Evolutionary conservation across 2,329 filamentous ascomycete species (phyloP), one percentile per base, ranked within the genome.

Genomic region (Microdochium trichocladiopsis): DNA sequence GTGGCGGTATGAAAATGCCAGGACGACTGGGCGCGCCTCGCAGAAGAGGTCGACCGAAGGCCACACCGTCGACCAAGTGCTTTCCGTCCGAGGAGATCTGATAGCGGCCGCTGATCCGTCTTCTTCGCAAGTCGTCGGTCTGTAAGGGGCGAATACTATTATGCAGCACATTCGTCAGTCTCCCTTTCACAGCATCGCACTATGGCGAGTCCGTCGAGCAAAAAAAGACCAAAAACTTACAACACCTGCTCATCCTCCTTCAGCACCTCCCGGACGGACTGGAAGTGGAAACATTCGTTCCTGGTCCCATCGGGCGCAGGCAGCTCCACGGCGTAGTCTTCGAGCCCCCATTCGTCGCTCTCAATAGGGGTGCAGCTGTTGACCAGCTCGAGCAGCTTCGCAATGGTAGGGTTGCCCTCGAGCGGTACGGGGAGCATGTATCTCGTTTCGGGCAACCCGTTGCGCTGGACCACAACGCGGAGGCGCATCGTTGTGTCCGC

Each of bases 231-330:
- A 37, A 49, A 37, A 37, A 76, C 85, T 61, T 72, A 91, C 87
- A 88, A 75, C 52, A 96, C 81, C 66, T 92, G 83, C 61, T 96
- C 92, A 51, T 94, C 90, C 50, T 93, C 86, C 59, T 88, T 87
- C 53, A 96, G 73, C 10, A 94, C 74, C 47, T 79, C 78, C 14
- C 76, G 74, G 5, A 95, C 78, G 21, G 80, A 76, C 65, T 90
- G 86, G 61, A 90, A 97, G 70, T 96, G 93, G 52, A 96, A 71
- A 61, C 90, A 94, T 69, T 97, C 93, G 58, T 89, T 96, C 47
- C 80, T 83, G 18, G 69, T 73, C n/a, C 78, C 78, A 36, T 72
- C 69, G 25, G 63, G 61, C 52, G 78, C 75, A 21, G 69, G 68
- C 3, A 96, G 77, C 68, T 95, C 88, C 25, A 96, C 89, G 9